Base-by-base conservation (phyloP, 164 flowering plant genomes). In the Vitis labrusca region DNA sequence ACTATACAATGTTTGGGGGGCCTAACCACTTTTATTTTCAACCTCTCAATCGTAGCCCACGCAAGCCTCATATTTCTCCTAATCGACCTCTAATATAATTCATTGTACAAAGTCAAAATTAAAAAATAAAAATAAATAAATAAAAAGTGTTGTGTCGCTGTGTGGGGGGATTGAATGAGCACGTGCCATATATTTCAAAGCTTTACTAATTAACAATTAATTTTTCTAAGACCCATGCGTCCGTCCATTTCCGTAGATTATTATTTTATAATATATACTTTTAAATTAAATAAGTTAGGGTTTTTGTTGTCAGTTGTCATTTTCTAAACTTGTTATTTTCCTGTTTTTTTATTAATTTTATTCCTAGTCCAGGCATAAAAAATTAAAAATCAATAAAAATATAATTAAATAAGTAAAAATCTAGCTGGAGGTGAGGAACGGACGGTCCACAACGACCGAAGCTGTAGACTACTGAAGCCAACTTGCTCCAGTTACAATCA, bases 401-500 rank as follows among this genome's bases (percentile, higher is more conserved):
- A 16, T 10, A 61, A 60, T 14, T 14, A 23, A 23, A 64, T 14
- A 57, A 54, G 52, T 1, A 56, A 66, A 66, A 66, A 68, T 70
- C 77, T 61, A 27, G 71, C n/a, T 55, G 71, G 61, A 47, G 77
- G 70, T 67, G 63, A 71, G 73, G 57, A 60, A 50, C 19, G 5
- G 71, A 74, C 81, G 81, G 78, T 69, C 61, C 75, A 71, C 15
- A 74, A 66, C 69, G 62, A 54, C 19, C 53, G 12, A 19, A 63
- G 54, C 37, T 54, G 66, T 48, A 30, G 5, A 11, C 63, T 32
- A 3, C 48, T n/a, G 29, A 49, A 49, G 57, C 51, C 76, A 72
- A 72, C 61, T 77, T 72, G 79, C 67, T 54, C 13, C 1, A 2
- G 71, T 37, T 56, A 2, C 56, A 55, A 44, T 73, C 73, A 60